phyloP scores from a whole-genome alignment of 495 filamentous ascomycete species.

The Penicillium simplicissimum region DNA sequence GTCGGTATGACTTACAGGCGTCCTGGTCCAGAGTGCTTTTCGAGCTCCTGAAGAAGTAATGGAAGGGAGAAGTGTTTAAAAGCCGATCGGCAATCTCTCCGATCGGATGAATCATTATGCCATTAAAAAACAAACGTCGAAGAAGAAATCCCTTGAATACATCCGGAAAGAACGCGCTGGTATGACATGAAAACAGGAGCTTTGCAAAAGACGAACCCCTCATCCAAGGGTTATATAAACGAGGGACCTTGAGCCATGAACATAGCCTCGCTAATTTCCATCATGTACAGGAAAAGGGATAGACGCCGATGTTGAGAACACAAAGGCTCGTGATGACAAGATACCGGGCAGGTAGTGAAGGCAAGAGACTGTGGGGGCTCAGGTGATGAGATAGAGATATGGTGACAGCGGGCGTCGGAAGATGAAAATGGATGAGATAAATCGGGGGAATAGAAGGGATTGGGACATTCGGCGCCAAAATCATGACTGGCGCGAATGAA shows the following conservation, averaged over 20 bases:
- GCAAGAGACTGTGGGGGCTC: slow-evolving; percentile 31
- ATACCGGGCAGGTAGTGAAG: slow-evolving; percentile 13
- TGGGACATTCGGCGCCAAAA: slow-evolving; percentile 36
- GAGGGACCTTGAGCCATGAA: slow-evolving; percentile 19
- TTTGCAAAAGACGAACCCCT: slow-evolving; percentile 7
- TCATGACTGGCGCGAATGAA: slow-evolving; percentile 44
- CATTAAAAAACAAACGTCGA: slow-evolving; percentile 12
- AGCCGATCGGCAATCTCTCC: background rate
- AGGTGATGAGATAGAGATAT: slow-evolving; percentile 21
- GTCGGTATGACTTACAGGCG: background rate
- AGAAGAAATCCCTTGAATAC: slow-evolving; percentile 15
- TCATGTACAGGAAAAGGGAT: slow-evolving; percentile 34
- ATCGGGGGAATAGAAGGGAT: slow-evolving; percentile 20
- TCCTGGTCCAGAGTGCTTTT: background rate
- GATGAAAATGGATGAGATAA: slow-evolving; percentile 10
- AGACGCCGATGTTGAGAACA: slow-evolving; percentile 7
- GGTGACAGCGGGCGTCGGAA: slow-evolving; percentile 16
- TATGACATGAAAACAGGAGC: slow-evolving; percentile 18
- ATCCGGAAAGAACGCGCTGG: slow-evolving; percentile 16
- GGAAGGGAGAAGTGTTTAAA: background rate
- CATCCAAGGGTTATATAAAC: slow-evolving; percentile 2
- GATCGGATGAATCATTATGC: slow-evolving; percentile 10
- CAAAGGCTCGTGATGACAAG: slow-evolving; percentile 19
- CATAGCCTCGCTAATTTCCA: slow-evolving; percentile 26
- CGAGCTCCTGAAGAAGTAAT: background rate